These are phyloP conservation scores for Trifolium dubium DNA, from an alignment of 306 rosid species.

Conservation along the genomic window DNA sequence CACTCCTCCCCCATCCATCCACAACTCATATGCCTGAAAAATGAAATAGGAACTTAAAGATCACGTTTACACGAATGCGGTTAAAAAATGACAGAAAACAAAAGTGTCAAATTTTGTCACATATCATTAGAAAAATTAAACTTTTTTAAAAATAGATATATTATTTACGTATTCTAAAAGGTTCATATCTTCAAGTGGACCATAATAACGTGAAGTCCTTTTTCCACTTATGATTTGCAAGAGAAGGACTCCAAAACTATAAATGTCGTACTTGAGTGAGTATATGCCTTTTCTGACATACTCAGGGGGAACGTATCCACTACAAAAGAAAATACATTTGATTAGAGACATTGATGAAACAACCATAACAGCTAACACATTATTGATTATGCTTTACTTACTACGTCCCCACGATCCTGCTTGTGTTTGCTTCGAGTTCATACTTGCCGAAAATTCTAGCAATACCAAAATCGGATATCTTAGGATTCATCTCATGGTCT, in stretches of 20 bases:
- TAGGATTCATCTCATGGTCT: conserved; percentile 61
- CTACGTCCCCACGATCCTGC: conserved; percentile 66
- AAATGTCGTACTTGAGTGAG: conserved; percentile 57
- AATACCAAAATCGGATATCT: conserved; percentile 76
- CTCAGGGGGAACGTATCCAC: conserved; percentile 72
- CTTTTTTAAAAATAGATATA: neutral
- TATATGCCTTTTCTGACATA: conserved; percentile 62
- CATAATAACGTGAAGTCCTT: conserved; percentile 53
- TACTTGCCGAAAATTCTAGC: conserved; percentile 65
- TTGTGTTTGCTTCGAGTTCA: conserved; percentile 66
- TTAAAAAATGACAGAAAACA: neutral
- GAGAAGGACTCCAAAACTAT: conserved; percentile 56
- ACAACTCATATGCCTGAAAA: conserved; percentile 59
- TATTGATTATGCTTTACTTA: conserved; percentile 41
- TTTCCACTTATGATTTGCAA: conserved; percentile 75
- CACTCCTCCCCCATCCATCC: conserved; percentile 53
- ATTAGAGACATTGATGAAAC: conserved; percentile 26
- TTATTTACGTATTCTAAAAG: conserved; percentile 65
- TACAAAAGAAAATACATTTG: conserved; percentile 34
- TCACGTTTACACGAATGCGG: neutral
- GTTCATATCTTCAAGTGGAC: conserved; percentile 47
- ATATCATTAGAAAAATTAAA: neutral
- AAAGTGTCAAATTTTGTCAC: neutral
- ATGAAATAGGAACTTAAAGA: neutral
- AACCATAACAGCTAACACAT: neutral